phyloP scores from a whole-genome alignment of 192 early-diverging fungal species.

The Rhizoclosmatium globosum region DNA sequence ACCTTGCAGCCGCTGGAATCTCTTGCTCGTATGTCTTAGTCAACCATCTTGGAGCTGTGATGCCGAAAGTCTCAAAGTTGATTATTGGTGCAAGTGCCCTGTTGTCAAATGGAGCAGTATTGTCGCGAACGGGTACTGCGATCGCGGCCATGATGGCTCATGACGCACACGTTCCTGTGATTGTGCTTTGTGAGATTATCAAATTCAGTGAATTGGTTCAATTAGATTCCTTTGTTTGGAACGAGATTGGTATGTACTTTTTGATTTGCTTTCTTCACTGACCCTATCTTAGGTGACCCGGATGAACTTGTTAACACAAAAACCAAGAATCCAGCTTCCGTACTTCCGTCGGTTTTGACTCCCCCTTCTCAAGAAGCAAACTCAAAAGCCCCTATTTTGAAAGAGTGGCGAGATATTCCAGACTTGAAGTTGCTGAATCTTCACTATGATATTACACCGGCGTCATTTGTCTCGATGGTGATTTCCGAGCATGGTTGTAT shows the following conservation, averaged over 20 bases:
- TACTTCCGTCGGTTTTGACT: conserved; percentile 23
- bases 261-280: conserved; percentile 12
- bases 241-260: conserved; percentile 79
- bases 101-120: conserved; percentile 90
- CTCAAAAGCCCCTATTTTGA: conserved; percentile 33
- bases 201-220: conserved; percentile 94
- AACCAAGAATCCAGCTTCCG: conserved; percentile 38
- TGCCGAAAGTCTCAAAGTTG: conserved; percentile 87
- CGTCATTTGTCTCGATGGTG: conserved; percentile 89
- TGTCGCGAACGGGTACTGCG: conserved; percentile 90
- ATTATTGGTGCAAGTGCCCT: conserved; percentile 94
- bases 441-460: conserved; percentile 94
- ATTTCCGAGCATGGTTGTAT: conserved; percentile 93
- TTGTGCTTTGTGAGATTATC: conserved; percentile 94
- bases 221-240: conserved; percentile 95
- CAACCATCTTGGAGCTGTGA: conserved; percentile 75
- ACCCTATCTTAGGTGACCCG: conserved; percentile 65
- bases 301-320: conserved; percentile 77
- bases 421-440: conserved; percentile 88
- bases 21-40: conserved; percentile 74
- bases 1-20: conserved; percentile 72
- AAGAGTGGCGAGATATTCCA: conserved; percentile 78
- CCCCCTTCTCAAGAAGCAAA: conserved; percentile 20
- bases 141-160: conserved; percentile 91
- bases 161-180: conserved; percentile 90